Evolutionary conservation across 169 alveolate species (phyloP).

Genomic region (Toxoplasma gondii): DNA sequence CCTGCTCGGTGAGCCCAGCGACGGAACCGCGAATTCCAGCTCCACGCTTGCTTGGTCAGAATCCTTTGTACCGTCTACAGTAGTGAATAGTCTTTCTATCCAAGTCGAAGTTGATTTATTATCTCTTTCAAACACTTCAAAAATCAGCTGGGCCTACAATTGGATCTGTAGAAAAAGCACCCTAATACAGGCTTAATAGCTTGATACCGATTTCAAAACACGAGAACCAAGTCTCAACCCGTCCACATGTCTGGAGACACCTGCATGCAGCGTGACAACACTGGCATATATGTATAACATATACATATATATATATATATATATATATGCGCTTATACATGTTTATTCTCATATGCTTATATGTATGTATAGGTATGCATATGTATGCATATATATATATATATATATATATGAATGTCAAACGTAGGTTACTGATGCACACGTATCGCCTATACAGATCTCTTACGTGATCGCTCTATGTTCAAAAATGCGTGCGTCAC

Average conservation of each 20-base stretch:
- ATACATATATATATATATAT: neutral
- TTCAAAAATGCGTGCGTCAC: too few species aligned
- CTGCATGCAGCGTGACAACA: too few species aligned
- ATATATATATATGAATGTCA: neutral
- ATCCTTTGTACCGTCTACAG: neutral
- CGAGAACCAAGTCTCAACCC: too few species aligned
- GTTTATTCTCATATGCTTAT: neutral
- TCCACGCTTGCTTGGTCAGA: neutral
- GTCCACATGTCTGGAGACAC: too few species aligned
- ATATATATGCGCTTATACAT: neutral
- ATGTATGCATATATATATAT: neutral
- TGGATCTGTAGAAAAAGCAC: too few species aligned
- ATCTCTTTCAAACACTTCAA: neutral
- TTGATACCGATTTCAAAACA: too few species aligned
- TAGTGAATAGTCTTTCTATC: neutral
- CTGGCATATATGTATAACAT: neutral
- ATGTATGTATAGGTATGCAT: neutral
- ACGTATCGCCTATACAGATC: too few species aligned
- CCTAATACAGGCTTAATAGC: too few species aligned
- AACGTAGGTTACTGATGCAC: neutral
- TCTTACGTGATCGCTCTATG: too few species aligned
- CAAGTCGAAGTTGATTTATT: neutral
- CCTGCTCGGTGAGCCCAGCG: constrained; percentile 70
- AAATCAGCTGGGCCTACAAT: neutral
- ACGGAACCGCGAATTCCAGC: neutral